phyloP scores from a whole-genome alignment of 306 rosid genomes.

The Rosa rugosa region DNA sequence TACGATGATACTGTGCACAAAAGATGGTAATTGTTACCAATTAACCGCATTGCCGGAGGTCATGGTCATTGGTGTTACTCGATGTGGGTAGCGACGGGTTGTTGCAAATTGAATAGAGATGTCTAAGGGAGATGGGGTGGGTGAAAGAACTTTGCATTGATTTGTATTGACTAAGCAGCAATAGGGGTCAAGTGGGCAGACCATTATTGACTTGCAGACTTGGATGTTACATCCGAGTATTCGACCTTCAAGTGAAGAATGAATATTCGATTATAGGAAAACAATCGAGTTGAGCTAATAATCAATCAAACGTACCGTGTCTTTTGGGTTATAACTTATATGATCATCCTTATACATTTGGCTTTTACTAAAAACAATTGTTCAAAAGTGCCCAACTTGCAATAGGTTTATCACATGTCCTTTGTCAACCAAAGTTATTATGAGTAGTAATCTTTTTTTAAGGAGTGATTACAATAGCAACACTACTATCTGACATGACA shows the following conservation, averaged over 20 bases:
- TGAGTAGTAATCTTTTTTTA: background rate
- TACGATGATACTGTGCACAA: too few species aligned
- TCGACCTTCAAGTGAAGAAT: background rate
- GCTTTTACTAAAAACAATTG: background rate
- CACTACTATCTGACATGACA: background rate
- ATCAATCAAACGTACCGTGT: background rate
- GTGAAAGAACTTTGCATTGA: background rate
- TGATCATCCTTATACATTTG: background rate
- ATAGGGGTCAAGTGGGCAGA: background rate
- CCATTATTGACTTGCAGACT: background rate
- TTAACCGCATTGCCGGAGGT: background rate
- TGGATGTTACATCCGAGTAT: background rate
- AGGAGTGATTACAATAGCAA: background rate
- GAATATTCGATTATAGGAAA: background rate
- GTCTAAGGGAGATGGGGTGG: background rate
- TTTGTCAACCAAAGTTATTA: constrained; percentile 2
- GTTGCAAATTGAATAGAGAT: background rate
- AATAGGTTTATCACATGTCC: background rate
- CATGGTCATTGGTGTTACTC: background rate
- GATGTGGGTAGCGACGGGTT: background rate
- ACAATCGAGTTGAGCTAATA: background rate
- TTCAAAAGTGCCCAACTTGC: background rate
- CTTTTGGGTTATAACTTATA: too few species aligned
- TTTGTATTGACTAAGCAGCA: background rate
- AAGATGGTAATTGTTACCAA: too few species aligned